These are phyloP conservation scores for Hyaloscypha variabilis DNA, from an alignment of 495 filamentous ascomycete species.

Conservation along the genomic window DNA sequence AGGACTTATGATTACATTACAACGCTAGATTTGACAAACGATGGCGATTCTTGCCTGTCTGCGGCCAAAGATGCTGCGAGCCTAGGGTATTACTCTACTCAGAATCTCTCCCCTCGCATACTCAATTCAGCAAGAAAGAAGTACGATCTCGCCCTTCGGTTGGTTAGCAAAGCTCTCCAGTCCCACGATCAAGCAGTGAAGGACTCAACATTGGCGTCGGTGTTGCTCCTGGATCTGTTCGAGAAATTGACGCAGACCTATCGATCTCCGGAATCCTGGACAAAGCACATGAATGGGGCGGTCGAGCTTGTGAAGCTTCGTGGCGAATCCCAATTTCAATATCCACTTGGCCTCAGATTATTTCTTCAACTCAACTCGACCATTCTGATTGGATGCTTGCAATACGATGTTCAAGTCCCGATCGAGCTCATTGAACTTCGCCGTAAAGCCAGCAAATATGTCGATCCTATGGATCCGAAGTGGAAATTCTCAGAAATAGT, in stretches of 20 bases:
- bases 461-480: conserved; percentile 1
- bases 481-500: not conserved
- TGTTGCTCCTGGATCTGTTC: too few species aligned
- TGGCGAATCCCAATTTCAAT: not conserved
- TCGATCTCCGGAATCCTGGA: conserved; percentile 1
- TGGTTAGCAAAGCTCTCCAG: too few species aligned
- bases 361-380: conserved; percentile 1
- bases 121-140: too few species aligned
- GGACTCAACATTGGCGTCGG: not conserved
- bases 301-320: too few species aligned
- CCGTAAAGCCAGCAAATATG: not conserved
- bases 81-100: too few species aligned
- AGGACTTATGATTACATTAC: too few species aligned
- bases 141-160: too few species aligned
- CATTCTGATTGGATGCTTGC: not conserved
- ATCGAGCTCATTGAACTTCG: not conserved
- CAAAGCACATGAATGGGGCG: conserved; percentile 2
- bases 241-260: conserved; percentile 6
- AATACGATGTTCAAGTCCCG: not conserved
- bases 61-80: too few species aligned
- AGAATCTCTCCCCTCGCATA: too few species aligned
- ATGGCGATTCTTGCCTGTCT: too few species aligned
- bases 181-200: too few species aligned
- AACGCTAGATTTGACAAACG: too few species aligned
- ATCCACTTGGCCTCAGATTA: not conserved